A percentile compares a stretch with the other conserved stretches of the same genome.
These are phyloP conservation scores for Chlamydomonas sphaeroides DNA, from an alignment of 139 green algal species.

Conservation along the genomic window DNA sequence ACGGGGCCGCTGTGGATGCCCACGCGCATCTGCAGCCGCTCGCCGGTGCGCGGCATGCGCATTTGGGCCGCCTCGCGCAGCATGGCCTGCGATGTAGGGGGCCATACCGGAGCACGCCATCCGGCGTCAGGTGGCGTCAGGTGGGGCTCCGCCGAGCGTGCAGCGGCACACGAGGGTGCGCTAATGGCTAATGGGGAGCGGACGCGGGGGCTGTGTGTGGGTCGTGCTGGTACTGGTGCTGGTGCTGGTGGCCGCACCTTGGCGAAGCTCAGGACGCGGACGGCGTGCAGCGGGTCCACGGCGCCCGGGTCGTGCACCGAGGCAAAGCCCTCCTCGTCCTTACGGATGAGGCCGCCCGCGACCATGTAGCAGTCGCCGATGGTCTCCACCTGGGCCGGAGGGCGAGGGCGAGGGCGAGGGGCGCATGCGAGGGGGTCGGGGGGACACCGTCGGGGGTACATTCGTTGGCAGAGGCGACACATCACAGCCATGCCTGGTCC, in stretches of 20 bases:
- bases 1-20: slow-evolving; percentile 32
- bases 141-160: too few relatives aligned
- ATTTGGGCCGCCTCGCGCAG: slow-evolving; percentile 14
- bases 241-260: neutral
- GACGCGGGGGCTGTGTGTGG: neutral
- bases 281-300: slow-evolving; percentile 34
- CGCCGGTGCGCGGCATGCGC: slow-evolving; percentile 17
- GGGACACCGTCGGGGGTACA: too few relatives aligned
- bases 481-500: too few relatives aligned
- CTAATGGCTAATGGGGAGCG: too few relatives aligned
- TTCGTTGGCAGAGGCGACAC: too few relatives aligned
- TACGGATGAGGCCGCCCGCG: slow-evolving; percentile 26
- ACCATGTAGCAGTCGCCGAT: slow-evolving; percentile 47
- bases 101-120: too few relatives aligned
- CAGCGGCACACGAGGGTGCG: too few relatives aligned
- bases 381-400: too few relatives aligned
- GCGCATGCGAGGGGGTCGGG: too few relatives aligned
- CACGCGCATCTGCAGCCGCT: slow-evolving; percentile 23
- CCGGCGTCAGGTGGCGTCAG: too few relatives aligned
- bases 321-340: slow-evolving; percentile 35
- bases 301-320: slow-evolving; percentile 27
- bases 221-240: neutral
- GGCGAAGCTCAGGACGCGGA: slow-evolving; percentile 35
- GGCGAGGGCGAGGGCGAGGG: too few relatives aligned
- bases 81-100: too few relatives aligned